phyloP scores from a whole-genome alignment of 106 monocot genomes.

The Phalaenopsis equestris region DNA sequence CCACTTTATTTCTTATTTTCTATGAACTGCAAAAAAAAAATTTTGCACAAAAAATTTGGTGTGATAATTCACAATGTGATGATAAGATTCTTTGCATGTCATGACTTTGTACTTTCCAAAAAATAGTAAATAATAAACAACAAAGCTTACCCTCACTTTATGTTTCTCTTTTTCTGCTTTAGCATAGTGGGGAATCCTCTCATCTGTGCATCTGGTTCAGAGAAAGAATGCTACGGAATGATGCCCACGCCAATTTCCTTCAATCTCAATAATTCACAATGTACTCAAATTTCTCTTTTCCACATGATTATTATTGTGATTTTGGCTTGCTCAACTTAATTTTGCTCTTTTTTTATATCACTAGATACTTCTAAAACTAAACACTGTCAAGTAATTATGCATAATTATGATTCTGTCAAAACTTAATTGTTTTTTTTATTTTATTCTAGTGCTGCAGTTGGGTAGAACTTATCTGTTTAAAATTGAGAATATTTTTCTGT shows the following conservation, averaged over 20 bases:
- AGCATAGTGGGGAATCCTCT: slow-evolving; percentile 44
- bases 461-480: neutral
- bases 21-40: too few species aligned
- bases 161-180: slow-evolving; percentile 7
- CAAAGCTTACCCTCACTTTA: neutral
- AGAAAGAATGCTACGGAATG: slow-evolving; percentile 27
- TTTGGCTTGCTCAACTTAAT: neutral
- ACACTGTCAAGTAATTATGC: neutral
- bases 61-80: neutral
- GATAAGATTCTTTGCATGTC: neutral
- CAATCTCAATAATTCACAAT: slow-evolving; percentile 18
- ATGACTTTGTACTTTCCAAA: neutral
- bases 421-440: too few species aligned
- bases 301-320: neutral
- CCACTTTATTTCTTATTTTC: neutral
- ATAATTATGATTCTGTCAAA: too few species aligned
- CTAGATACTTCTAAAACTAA: neutral
- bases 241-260: slow-evolving; percentile 12
- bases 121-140: neutral
- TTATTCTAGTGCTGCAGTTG: neutral
- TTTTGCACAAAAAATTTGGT: too few species aligned
- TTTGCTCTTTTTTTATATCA: neutral
- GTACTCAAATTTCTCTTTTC: slow-evolving; percentile 10
- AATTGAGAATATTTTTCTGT: neutral
- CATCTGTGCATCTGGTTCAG: slow-evolving; percentile 24